These are phyloP conservation scores for Lantana camara DNA, from an alignment of 257 asterid species.

Conservation along the genomic window DNA sequence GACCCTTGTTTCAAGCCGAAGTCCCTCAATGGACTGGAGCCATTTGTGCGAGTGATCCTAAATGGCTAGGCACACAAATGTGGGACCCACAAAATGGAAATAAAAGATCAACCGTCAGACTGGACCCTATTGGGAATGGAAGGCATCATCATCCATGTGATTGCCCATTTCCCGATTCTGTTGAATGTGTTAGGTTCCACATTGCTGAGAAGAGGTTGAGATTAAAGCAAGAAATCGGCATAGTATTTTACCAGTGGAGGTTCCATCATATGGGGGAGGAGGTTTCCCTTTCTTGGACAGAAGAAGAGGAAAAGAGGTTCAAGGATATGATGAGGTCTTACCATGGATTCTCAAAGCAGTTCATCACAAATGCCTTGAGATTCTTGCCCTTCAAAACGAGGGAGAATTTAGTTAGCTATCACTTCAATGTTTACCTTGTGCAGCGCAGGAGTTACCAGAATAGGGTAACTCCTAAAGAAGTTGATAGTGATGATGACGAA, in stretches of 20 bases:
- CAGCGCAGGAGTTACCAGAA: slow-evolving; percentile 78
- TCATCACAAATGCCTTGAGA: slow-evolving; percentile 44
- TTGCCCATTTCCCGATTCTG: slow-evolving; percentile 51
- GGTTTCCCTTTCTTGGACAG: slow-evolving; percentile 81
- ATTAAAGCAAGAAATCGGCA: slow-evolving; percentile 57
- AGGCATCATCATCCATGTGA: slow-evolving; percentile 40
- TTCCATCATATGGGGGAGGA: slow-evolving; percentile 88
- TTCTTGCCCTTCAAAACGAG: slow-evolving; percentile 57
- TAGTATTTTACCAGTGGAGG: slow-evolving; percentile 51
- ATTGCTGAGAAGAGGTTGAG: slow-evolving; percentile 63
- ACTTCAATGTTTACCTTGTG: slow-evolving; percentile 64
- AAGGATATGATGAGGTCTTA: slow-evolving; percentile 45
- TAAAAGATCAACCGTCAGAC: slow-evolving; percentile 13
- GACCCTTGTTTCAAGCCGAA: slow-evolving; percentile 59
- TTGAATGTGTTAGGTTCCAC: slow-evolving; percentile 75
- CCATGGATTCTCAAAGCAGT: slow-evolving; percentile 35
- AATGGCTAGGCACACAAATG: slow-evolving; percentile 73
- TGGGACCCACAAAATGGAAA: slow-evolving; percentile 53
- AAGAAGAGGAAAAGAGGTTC: slow-evolving; percentile 59
- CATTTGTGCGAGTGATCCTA: slow-evolving; percentile 52
- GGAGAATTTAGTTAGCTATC: slow-evolving; percentile 65
- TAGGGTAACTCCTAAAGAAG: slow-evolving; percentile 62
- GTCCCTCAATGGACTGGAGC: slow-evolving; percentile 72
- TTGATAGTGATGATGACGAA: slow-evolving; percentile 90
- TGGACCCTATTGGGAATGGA: slow-evolving; percentile 51